phyloP scores from a whole-genome alignment of 345 rosid genomes.

The Eucalyptus pauciflora region DNA sequence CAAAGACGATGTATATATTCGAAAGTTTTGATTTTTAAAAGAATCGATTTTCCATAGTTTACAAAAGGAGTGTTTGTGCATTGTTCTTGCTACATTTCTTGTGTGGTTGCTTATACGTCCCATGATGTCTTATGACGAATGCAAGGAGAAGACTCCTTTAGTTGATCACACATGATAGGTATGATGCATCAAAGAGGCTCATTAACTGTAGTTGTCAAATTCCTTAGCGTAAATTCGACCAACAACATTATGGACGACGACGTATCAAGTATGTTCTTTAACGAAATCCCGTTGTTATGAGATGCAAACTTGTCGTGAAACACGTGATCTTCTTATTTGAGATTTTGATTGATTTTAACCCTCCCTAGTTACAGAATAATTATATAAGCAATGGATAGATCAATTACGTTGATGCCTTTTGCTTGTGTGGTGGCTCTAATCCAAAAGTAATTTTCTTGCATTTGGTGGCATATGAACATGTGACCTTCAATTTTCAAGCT shows the following conservation, averaged over 20 bases:
- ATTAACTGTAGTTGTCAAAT: neutral
- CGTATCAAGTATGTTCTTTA: neutral
- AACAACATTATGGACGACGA: fast-evolving
- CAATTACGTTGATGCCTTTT: neutral
- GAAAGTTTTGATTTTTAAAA: neutral
- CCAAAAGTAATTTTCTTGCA: neutral
- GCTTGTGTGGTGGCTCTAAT: neutral
- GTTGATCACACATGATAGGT: neutral
- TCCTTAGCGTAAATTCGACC: neutral
- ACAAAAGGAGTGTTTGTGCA: neutral
- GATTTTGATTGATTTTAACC: neutral
- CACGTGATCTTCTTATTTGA: neutral
- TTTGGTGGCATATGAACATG: neutral
- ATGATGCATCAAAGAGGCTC: neutral
- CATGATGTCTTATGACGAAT: neutral
- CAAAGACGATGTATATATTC: neutral
- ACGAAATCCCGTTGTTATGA: fast-evolving
- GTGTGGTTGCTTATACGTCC: neutral
- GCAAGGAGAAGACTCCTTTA: neutral
- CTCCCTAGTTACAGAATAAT: fast-evolving
- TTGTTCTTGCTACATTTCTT: neutral
- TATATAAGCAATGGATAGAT: neutral
- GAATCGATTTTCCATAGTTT: neutral
- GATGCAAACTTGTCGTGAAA: neutral
- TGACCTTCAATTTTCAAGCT: neutral